A percentile compares a stretch with the other conserved stretches of the same genome.
Evolutionary conservation across 148 eudicot species (phyloP).

Genomic region (Limonium bicolor): DNA sequence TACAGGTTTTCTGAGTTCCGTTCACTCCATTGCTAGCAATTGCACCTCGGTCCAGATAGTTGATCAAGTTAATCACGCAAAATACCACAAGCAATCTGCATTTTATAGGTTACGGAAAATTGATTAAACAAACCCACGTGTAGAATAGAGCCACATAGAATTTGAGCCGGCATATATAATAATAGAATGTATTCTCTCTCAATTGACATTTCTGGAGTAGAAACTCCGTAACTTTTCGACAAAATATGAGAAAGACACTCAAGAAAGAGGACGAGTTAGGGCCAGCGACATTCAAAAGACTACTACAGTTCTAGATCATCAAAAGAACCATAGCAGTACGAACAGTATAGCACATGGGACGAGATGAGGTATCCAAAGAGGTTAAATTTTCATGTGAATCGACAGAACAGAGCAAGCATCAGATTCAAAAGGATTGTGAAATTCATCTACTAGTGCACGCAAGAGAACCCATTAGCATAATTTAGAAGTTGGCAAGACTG

Average conservation of each 20-base stretch:
- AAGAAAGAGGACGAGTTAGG: no score
- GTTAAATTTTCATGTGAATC: no score
- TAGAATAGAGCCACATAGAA: neutral
- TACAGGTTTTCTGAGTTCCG: conserved; percentile 18
- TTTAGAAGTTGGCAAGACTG: neutral
- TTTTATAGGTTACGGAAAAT: neutral
- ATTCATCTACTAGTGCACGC: neutral
- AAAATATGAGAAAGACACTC: neutral
- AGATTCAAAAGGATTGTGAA: no score
- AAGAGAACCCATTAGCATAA: neutral
- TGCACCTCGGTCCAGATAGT: conserved; percentile 26
- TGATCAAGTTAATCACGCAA: conserved; percentile 25
- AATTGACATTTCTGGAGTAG: neutral
- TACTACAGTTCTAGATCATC: no score
- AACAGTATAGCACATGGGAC: no score
- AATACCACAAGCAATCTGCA: conserved; percentile 24
- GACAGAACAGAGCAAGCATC: no score
- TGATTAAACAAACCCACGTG: neutral
- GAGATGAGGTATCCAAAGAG: no score
- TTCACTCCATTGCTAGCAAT: conserved; percentile 34
- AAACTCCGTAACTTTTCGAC: neutral
- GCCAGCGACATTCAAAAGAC: no score
- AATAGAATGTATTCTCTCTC: neutral
- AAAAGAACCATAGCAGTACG: no score
- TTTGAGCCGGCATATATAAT: neutral